phyloP scores from a whole-genome alignment of 2,329 filamentous ascomycete genomes.

The Colletotrichum sp. region DNA sequence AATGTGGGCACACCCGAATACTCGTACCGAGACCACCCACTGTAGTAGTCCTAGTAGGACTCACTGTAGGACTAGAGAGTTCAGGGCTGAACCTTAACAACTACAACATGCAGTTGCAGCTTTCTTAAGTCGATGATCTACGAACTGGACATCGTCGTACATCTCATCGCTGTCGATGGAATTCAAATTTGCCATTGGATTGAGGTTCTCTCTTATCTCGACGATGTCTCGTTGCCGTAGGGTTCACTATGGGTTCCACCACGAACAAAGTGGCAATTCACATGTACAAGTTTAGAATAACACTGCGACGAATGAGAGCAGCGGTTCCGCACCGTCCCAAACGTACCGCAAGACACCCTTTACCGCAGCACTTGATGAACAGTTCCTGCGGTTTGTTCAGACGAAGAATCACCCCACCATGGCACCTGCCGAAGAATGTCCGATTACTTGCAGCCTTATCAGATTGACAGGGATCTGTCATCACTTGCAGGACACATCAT shows the following conservation, averaged over 20 bases:
- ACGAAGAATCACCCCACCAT: background rate
- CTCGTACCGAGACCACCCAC: background rate
- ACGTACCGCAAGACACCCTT: background rate
- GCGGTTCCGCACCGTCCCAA: background rate
- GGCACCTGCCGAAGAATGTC: background rate
- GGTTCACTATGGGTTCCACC: background rate
- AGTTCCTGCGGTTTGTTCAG: background rate
- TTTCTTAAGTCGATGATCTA: background rate
- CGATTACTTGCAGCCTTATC: background rate
- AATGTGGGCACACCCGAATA: background rate
- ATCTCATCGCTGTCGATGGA: background rate
- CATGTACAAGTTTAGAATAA: background rate
- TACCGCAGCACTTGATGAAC: background rate
- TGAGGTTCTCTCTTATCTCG: background rate
- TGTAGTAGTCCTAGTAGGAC: background rate
- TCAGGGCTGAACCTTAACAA: background rate
- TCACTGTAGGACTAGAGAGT: background rate
- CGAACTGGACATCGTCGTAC: background rate
- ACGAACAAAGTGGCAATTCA: background rate
- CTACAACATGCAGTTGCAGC: background rate
- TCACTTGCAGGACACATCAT: background rate
- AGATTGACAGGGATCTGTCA: background rate
- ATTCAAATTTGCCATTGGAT: background rate
- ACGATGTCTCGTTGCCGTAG: background rate
- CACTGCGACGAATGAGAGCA: background rate